Conservation (phyloP, 352 stramenopile species). For the Globisporangium orthogonon region DNA sequence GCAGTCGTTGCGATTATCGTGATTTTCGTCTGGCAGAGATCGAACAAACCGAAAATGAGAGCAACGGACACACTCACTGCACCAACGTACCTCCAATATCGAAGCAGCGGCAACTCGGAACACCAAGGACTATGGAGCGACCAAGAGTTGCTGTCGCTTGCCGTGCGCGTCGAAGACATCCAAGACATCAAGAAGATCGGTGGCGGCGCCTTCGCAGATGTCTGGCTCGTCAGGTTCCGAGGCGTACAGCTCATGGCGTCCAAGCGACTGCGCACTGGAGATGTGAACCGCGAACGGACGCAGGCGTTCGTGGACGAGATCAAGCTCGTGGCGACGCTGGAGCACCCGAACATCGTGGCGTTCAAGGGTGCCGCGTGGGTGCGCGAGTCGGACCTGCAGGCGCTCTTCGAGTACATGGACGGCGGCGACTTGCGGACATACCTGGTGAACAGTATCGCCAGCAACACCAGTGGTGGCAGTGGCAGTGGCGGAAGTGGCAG, state of each 20-base stretch:
- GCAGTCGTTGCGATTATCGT: background rate
- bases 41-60: background rate
- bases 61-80: too few species aligned
- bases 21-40: background rate
- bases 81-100: too few species aligned
- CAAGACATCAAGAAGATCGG: conserved; percentile 45
- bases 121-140: conserved; percentile 34
- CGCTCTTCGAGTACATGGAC: conserved; percentile 63
- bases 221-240: conserved; percentile 46
- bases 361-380: conserved; percentile 64
- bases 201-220: conserved; percentile 32
- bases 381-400: conserved; percentile 43
- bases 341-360: conserved; percentile 59
- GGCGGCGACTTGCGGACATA: conserved; percentile 49
- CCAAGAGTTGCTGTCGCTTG: conserved; percentile 37
- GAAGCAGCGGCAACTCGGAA: too few species aligned
- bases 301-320: conserved; percentile 62
- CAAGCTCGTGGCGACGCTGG: conserved; percentile 50
- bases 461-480: background rate
- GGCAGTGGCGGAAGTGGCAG: background rate
- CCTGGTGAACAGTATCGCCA: conserved; percentile 11
- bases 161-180: conserved; percentile 41
- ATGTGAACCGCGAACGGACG: conserved; percentile 29
- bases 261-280: conserved; percentile 40
- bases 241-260: conserved; percentile 30